Evolutionary conservation across 805 yeast genomes (phyloP), one percentile per base, ranked within the genome.

Genomic region (Yamadazyma akitaensis): DNA sequence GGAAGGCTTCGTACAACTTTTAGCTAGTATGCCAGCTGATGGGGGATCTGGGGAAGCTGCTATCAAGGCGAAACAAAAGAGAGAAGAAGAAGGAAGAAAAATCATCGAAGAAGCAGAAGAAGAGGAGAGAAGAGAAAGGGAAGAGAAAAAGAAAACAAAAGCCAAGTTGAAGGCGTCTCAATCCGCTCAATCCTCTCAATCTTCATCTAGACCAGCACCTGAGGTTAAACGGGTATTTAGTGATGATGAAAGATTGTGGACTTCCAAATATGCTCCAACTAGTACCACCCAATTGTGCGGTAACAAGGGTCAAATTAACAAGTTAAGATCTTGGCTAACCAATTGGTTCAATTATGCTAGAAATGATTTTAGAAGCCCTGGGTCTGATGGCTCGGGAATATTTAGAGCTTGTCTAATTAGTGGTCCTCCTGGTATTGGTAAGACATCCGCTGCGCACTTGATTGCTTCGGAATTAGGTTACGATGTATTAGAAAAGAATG

Each of bases 41-140:
- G 99, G 99, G 24, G 98, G 98, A 0, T 79, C 77, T 37, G 88
- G 95, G n/a, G 85, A 68, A 13, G 80, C 72, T 3, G 98, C 97
- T 0, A 77, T 77, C 48, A 81, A 80, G 53, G 94, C 94, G 2
- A 72, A 82, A 49, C 72, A 71, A 38, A 89, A 88, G 65, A 75
- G 82, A 49, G 81, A 79, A 50, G 81, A 77, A 47, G 94, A 89
- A 56, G 90, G 85, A 56, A 68, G 67, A 30, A 65, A 67, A 46
- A 80, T 83, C 2, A 48, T 75, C 17, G 76, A 73, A 51, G 67
- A 69, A 18, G 75, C 70, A 10, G 83, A 80, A 48, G 82, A 82
- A 0, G 65, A 68, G 44, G 73, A 67, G 48, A 64, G 59, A 54
- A 39, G 40, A 44, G 41, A 69, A 62, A 34, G 59, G 64, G 49